Base-by-base conservation (phyloP, 2,329 filamentous ascomycete genomes). In the Zymoseptoria pseudotritici region DNA sequence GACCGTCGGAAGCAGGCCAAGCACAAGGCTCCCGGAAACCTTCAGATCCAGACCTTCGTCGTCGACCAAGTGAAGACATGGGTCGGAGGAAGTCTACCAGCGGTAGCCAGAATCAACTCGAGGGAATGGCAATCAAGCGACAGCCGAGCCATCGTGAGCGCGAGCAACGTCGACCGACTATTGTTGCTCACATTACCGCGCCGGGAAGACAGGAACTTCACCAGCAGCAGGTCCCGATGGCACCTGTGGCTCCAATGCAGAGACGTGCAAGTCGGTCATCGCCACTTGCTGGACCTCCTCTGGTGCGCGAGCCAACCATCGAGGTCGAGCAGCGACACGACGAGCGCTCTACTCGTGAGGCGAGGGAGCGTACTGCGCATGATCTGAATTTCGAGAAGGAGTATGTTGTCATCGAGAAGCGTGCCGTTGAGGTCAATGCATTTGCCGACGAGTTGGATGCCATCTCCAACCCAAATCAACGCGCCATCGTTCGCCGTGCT, bases 401-500 rank as follows among this genome's bases (percentile, higher is more conserved):
- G 66, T 99, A 97, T 69, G 93, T 99, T 20, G 82, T 97, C 24
- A 90, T 99, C 11, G 94, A 99, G 77, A 96, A 97, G 78, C 86
- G 88, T 65, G 89, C 91, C 20, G 92, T 99, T 10, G 93, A 97
- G 74, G 93, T 99, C 55, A 97, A 99, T 73, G 94, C 94, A 2
- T 88, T 99, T 69, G 94, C 94, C 21, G 94, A 99, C 74, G 93
- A 97, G 75, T 80, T 99, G 71, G 92, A 91, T 52, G 89, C 91
- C 56, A 69, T 89, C 54, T 86, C 86, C 55, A 76, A 86, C 21
- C 60, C 67, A 4, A 82, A 86, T 63, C 77, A 83, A 8, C 84
- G 84, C 9, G 80, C 84, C 21, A 84, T 94, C 70, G 78, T 87
- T 51, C 87, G 91, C 59, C 84, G 91, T 65, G 85, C 89, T 17